Evolutionary conservation across 495 filamentous ascomycete species (phyloP).

Genomic region (Staphylotrichum longicolle): DNA sequence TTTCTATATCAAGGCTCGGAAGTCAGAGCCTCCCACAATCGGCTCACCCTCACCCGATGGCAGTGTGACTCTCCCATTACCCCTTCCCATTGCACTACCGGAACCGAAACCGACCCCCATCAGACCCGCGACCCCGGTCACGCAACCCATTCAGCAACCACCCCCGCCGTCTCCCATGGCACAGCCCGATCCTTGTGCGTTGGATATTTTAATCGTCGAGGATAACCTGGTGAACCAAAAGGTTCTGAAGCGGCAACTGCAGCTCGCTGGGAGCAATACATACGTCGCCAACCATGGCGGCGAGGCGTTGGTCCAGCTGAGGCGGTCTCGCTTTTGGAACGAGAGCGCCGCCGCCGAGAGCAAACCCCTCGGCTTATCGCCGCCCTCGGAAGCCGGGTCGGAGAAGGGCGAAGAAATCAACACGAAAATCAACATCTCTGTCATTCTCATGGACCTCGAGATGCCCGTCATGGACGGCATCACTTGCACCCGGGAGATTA

Average conservation of each 20-base stretch:
- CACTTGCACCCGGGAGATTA: slow-evolving; percentile 66
- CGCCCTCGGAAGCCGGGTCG: slow-evolving; percentile 4
- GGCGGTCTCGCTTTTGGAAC: slow-evolving; percentile 49
- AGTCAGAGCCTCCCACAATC: slow-evolving; percentile 18
- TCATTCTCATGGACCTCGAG: slow-evolving; percentile 81
- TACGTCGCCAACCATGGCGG: slow-evolving; percentile 76
- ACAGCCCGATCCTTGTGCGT: neutral
- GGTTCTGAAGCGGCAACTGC: slow-evolving; percentile 68
- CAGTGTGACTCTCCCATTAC: neutral
- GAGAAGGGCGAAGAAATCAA: slow-evolving; percentile 32
- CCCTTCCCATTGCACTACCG: neutral
- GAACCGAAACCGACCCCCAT: neutral
- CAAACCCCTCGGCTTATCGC: neutral
- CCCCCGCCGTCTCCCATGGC: neutral
- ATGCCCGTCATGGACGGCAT: slow-evolving; percentile 89
- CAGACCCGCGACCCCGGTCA: neutral
- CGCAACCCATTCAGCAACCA: slow-evolving; percentile 1
- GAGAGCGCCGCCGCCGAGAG: slow-evolving; percentile 16
- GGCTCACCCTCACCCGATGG: slow-evolving; percentile 1
- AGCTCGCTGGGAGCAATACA: slow-evolving; percentile 64
- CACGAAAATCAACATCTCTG: slow-evolving; percentile 46
- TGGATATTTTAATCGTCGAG: slow-evolving; percentile 69
- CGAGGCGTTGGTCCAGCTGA: slow-evolving; percentile 61
- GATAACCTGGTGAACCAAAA: slow-evolving; percentile 81
- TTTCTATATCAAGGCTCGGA: slow-evolving; percentile 63